These are phyloP conservation scores for Pichia gijzeniarum DNA, from an alignment of 805 yeast species.

Conservation along the genomic window DNA sequence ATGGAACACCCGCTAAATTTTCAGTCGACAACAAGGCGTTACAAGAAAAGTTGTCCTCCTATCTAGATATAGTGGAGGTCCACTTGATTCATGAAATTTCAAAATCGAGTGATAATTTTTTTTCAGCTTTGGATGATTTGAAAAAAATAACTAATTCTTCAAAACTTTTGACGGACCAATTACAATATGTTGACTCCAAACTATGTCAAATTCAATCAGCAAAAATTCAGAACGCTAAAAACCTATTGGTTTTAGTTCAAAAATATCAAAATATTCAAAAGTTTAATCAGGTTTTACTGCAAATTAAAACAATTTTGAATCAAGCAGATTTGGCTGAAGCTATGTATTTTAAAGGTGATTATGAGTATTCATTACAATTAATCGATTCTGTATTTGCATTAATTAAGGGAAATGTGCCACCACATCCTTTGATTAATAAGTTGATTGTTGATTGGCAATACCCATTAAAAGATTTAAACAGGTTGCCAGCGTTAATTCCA, in stretches of 20 bases:
- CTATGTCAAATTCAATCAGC: slow-evolving; percentile 41
- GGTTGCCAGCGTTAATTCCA: slow-evolving; percentile 43
- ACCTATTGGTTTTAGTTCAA: slow-evolving; percentile 42
- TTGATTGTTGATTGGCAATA: slow-evolving; percentile 39
- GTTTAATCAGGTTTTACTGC: slow-evolving; percentile 56
- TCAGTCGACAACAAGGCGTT: slow-evolving; percentile 41
- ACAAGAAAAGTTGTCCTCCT: slow-evolving; percentile 75
- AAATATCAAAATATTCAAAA: slow-evolving; percentile 53
- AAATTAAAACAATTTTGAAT: slow-evolving; percentile 40
- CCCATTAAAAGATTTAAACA: slow-evolving; percentile 36
- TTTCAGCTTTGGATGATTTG: slow-evolving; percentile 76
- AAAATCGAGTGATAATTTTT: slow-evolving; percentile 76
- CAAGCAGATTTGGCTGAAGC: slow-evolving; percentile 46
- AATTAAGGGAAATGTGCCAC: slow-evolving; percentile 44
- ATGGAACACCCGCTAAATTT: slow-evolving; percentile 33
- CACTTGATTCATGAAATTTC: slow-evolving; percentile 78
- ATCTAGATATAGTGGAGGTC: slow-evolving; percentile 79
- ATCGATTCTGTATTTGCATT: slow-evolving; percentile 52
- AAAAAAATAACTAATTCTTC: slow-evolving; percentile 55
- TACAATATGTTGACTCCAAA: slow-evolving; percentile 40
- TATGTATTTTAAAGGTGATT: slow-evolving; percentile 38
- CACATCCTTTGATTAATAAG: slow-evolving; percentile 23
- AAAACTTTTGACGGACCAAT: slow-evolving; percentile 39
- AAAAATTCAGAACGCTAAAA: slow-evolving; percentile 45
- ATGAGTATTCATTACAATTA: slow-evolving; percentile 49